Evolutionary conservation across 202 grass and related monocot species (phyloP), one percentile per base, ranked within the genome.

Genomic region (Panicum hallii): DNA sequence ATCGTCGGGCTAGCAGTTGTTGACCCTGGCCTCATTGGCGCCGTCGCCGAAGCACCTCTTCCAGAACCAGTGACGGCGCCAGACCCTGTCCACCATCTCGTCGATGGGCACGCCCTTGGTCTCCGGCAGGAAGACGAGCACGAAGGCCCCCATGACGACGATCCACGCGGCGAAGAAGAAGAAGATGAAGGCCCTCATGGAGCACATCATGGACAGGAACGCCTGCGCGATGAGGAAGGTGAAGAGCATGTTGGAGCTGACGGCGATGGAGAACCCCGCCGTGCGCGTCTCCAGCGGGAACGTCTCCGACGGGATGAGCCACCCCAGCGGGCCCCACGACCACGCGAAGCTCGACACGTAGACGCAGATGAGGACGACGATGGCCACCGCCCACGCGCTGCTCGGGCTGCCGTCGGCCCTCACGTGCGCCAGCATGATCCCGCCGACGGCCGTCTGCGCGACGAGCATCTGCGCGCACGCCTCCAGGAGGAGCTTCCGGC

Each of bases 171-270:
- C 91, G 66, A 97, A 97, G 87, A 96, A 96, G 84, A 96, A 96
- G 89, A 97, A 93, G 66, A 93, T 91, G 48, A 34, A 86, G 0
- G 91, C 87, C 12, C 57, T 42, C 91, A 97, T 86, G 66, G 73
- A 6, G 67, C 94, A 97, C 82, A 97, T 87, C 94, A 94, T 97
- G 48, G 94, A 93, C 6, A 97, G 82, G 91, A 97, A 97, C 0
- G 87, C 84, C 83, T 97, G 94, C 15, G 91, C 89, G 56, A 91
- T 97, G 80, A 93, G 43, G 87, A 97, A 97, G 45, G 94, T 97
- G 87, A 90, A 97, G 67, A 97, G 73, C 94, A 97, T 93, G 91
- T 93, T 93, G 36, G 91, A 90, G 91, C 94, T 93, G 15, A 97
- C 94, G 0, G 94, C 94, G 46, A 84, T 87, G 19, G 77, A 82